Evolutionary conservation across 192 early-diverging fungal species (phyloP).

Genomic region (Dimargaris xerosporica): DNA sequence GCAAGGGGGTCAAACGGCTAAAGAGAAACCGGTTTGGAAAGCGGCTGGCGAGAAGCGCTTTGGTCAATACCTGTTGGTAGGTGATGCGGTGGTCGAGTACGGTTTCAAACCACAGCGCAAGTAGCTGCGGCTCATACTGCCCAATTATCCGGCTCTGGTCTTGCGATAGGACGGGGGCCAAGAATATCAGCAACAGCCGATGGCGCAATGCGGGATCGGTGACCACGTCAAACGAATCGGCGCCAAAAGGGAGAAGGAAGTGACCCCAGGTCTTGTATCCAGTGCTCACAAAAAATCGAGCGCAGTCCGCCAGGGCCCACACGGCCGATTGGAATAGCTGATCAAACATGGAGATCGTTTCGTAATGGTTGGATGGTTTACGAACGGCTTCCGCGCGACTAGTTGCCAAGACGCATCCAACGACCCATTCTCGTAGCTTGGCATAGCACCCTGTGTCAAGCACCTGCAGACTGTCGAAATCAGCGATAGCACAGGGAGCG

Average conservation of each 20-base stretch:
- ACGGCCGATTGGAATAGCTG: neutral
- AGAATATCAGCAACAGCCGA: neutral
- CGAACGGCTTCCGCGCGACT: too few species aligned
- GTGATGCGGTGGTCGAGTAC: neutral
- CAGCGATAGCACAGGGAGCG: too few species aligned
- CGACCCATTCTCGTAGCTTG: too few species aligned
- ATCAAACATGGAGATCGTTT: too few species aligned
- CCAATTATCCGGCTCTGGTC: neutral
- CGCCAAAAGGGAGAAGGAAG: neutral
- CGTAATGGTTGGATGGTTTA: too few species aligned
- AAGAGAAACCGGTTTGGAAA: neutral
- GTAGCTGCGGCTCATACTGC: neutral
- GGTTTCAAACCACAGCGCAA: slow-evolving; percentile 4
- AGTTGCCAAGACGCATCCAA: too few species aligned
- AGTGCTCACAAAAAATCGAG: neutral
- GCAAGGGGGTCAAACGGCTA: neutral
- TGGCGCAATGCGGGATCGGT: neutral
- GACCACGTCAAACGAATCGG: neutral
- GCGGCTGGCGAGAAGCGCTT: neutral
- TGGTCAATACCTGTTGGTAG: slow-evolving; percentile 3
- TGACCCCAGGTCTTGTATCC: neutral
- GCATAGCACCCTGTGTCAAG: too few species aligned
- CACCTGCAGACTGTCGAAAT: too few species aligned
- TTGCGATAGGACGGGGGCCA: neutral
- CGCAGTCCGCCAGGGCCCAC: slow-evolving; percentile 3